Evolutionary conservation across 2,329 filamentous ascomycete species (phyloP).

Genomic region (Dothistroma septosporum): DNA sequence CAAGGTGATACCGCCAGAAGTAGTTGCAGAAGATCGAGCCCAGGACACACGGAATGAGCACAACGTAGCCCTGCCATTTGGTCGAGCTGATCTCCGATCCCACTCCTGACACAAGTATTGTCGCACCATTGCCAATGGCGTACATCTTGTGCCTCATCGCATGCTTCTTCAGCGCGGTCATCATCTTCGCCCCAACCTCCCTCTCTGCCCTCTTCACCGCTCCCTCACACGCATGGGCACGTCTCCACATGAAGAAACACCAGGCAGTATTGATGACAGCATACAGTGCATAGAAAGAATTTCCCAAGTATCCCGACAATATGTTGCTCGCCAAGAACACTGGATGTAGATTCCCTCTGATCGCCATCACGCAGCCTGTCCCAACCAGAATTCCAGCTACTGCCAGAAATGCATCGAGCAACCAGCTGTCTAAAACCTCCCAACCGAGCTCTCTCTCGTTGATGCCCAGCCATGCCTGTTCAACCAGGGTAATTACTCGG

Average conservation of each 20-base stretch:
- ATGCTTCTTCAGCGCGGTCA: conserved; percentile 26
- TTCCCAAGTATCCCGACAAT: conserved; percentile 55
- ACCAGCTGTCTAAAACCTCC: conserved; percentile 49
- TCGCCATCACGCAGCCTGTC: conserved; percentile 52
- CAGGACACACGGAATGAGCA: conserved; percentile 50
- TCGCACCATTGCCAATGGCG: conserved; percentile 43
- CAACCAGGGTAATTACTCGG: conserved; percentile 17
- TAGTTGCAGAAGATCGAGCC: conserved; percentile 11
- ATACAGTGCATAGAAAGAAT: conserved; percentile 48
- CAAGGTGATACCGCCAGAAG: conserved; percentile 12
- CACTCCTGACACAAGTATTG: conserved; percentile 47
- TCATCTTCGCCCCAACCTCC: conserved; percentile 14
- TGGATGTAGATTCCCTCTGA: conserved; percentile 43
- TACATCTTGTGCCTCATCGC: conserved; percentile 45
- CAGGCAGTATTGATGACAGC: conserved; percentile 49
- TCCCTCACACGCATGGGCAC: conserved; percentile 40
- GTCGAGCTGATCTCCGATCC: conserved; percentile 51
- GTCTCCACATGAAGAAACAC: conserved; percentile 43
- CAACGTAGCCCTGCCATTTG: conserved; percentile 52
- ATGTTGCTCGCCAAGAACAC: conserved; percentile 51
- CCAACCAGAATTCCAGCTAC: conserved; percentile 49
- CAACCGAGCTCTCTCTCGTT: conserved; percentile 49
- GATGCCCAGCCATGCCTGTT: conserved; percentile 40
- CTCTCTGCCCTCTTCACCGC: conserved; percentile 13
- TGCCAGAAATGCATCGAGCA: conserved; percentile 52